Evolutionary conservation across 2,329 filamentous ascomycete species (phyloP), one percentile per base, ranked within the genome.

Genomic region (Cercospora brassicicola): DNA sequence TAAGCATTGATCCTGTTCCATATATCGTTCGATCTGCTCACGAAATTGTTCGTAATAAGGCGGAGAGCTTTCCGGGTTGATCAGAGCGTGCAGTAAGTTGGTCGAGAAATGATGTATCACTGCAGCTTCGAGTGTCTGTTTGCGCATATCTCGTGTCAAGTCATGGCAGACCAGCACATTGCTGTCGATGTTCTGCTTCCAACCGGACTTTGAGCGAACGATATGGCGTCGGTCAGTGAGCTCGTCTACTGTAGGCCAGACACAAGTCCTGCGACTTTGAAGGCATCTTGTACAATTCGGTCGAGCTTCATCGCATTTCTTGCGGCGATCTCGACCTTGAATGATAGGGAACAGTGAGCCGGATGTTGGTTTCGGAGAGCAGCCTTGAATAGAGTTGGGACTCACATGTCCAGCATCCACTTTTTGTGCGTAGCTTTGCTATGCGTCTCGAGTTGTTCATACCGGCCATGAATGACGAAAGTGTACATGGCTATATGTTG

Each of bases 361-460:
- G 20, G 9, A 3, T 31, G 26, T 56, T 56, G 45, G 20, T 30
- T 9, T 31, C 26, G 7, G 9, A 18, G 3, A 18, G 11, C 6
- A 28, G 53, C 53, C 13, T 9, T 2, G 28, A 9, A n/a, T 1
- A 31, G 18, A n/a, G n/a, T n/a, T 26, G 6, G 10, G 0, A 31
- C 53, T 56, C 53, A 56, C 53, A 56, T 18, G 53, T 56, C 53
- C 53, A 31, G 53, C 53, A 56, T n/a, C 53, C 53, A 23, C 53
- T 56, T 7, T 56, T 56, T 4, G 53, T 31, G 53, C 53, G 53
- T 7, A 56, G 10, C 6, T 26, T 56, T 9, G 26, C 53, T 56
- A 4, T 13, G 0, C 1, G n/a, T 9, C 3, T 56, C 0, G 53
- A 56, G 1, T 15, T 56, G 23, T n/a, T 56, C 53, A 56, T 56